phyloP scores from a whole-genome alignment of 106 monocot genomes.

The Apostasia shenzhenica region DNA sequence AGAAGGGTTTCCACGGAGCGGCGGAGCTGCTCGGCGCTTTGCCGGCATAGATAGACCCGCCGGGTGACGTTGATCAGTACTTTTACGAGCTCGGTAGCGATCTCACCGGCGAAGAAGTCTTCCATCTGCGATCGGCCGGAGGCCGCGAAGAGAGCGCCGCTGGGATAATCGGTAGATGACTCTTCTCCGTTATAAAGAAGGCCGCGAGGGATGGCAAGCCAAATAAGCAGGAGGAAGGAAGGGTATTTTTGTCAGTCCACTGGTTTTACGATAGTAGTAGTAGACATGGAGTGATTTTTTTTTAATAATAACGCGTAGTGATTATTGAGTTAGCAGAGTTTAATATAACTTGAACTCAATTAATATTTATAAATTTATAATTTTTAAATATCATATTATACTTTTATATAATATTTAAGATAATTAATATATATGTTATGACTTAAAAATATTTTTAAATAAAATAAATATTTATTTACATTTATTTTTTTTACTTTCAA shows the following conservation, averaged over 20 bases:
- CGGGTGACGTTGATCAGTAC: constrained; percentile 19
- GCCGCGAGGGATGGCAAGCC: neutral
- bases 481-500: too few species aligned
- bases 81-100: constrained; percentile 35
- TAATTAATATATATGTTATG: too few species aligned
- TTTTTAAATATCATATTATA: too few species aligned
- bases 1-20: constrained; percentile 41
- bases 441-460: too few species aligned
- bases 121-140: constrained; percentile 17
- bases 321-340: too few species aligned
- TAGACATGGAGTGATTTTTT: too few species aligned
- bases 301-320: too few species aligned
- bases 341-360: too few species aligned
- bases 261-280: too few species aligned
- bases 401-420: too few species aligned
- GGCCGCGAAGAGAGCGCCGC: neutral
- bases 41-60: constrained; percentile 25
- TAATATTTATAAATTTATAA: too few species aligned
- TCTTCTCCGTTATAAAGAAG: neutral
- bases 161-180: neutral
- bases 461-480: too few species aligned
- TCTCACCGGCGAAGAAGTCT: constrained; percentile 28
- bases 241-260: neutral
- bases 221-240: neutral
- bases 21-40: constrained; percentile 34